Percentiles rank a stretch among this genome's conserved stretches.
Conservation (phyloP, 1,139 yeast species). For the Yamadazyma dushanensis region DNA sequence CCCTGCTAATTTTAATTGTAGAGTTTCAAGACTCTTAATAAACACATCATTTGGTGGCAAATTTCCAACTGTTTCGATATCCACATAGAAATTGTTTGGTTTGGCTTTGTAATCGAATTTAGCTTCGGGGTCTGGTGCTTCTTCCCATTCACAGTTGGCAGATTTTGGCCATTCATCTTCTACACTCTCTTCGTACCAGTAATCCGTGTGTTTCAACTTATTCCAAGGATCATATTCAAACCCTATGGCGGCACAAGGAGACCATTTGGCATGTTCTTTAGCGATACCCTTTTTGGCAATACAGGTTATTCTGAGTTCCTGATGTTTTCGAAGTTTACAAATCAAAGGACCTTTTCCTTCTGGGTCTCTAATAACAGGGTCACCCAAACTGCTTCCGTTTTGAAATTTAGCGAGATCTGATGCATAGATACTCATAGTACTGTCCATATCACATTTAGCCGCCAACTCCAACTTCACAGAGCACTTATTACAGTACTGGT, state of each 20-base stretch:
- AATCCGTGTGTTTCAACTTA: conserved; percentile 90
- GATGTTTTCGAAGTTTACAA: conserved; percentile 90
- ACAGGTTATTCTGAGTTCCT: conserved; percentile 84
- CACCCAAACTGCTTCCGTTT: conserved; percentile 59
- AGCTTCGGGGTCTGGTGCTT: conserved; percentile 87
- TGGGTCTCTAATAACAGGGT: conserved; percentile 80
- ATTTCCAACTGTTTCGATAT: conserved; percentile 90
- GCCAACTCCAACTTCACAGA: conserved; percentile 82
- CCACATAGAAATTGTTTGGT: conserved; percentile 79
- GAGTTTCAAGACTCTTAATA: conserved; percentile 73
- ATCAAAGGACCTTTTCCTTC: conserved; percentile 80
- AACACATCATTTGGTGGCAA: conserved; percentile 89
- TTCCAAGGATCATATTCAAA: conserved; percentile 99
- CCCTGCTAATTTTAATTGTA: conserved; percentile 89
- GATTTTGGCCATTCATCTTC: conserved; percentile 92
- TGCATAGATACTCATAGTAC: conserved; percentile 87
- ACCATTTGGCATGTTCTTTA: conserved; percentile 98
- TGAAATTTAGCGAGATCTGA: conserved; percentile 67
- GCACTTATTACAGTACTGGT: conserved; percentile 94
- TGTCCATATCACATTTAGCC: conserved; percentile 86
- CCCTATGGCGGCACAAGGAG: conserved; percentile 95
- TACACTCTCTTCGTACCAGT: conserved; percentile 91
- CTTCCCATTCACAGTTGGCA: conserved; percentile 92
- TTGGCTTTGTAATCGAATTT: conserved; percentile 82
- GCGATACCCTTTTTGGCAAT: conserved; percentile 98